phyloP scores from a whole-genome alignment of 2,329 filamentous ascomycete genomes.

The Ophiostoma sp. region DNA sequence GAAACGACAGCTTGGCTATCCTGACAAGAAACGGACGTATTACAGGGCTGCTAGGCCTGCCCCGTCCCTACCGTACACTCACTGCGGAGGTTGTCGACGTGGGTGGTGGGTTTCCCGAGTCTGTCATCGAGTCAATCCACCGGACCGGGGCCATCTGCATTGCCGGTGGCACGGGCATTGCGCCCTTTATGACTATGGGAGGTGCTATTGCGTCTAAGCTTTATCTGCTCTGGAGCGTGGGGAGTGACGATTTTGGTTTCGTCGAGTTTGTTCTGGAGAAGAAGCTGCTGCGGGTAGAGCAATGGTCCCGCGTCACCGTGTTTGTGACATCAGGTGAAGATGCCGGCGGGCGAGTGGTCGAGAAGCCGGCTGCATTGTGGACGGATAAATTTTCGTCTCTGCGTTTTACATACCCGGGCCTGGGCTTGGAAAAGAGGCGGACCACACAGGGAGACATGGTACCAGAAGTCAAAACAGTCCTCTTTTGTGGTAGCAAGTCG shows the following conservation, averaged over 20 bases:
- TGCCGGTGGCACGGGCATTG: not conserved
- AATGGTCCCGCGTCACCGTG: not conserved
- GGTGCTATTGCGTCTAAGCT: not conserved
- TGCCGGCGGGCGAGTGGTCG: not conserved
- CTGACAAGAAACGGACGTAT: slow-evolving; percentile 27
- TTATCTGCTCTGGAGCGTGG: not conserved
- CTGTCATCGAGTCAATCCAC: not conserved
- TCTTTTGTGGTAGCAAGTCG: slow-evolving; percentile 29
- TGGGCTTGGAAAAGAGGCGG: not conserved
- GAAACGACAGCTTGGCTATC: not conserved
- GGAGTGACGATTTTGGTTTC: not conserved
- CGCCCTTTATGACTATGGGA: not conserved
- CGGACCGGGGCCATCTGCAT: not conserved
- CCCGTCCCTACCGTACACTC: slow-evolving; percentile 23
- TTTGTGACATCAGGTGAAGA: slow-evolving; percentile 8
- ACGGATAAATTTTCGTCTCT: not conserved
- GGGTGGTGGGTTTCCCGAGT: slow-evolving; percentile 19
- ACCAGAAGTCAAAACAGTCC: not conserved
- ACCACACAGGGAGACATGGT: not conserved
- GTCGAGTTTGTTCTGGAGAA: not conserved
- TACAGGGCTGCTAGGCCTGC: slow-evolving; percentile 26
- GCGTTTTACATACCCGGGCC: not conserved
- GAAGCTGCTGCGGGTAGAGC: not conserved
- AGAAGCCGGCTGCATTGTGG: not conserved
- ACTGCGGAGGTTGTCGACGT: slow-evolving; percentile 23